These are phyloP conservation scores for Dendrostoma leiphaemia DNA, from an alignment of 2,329 filamentous ascomycete genomes.

Conservation along the genomic window DNA sequence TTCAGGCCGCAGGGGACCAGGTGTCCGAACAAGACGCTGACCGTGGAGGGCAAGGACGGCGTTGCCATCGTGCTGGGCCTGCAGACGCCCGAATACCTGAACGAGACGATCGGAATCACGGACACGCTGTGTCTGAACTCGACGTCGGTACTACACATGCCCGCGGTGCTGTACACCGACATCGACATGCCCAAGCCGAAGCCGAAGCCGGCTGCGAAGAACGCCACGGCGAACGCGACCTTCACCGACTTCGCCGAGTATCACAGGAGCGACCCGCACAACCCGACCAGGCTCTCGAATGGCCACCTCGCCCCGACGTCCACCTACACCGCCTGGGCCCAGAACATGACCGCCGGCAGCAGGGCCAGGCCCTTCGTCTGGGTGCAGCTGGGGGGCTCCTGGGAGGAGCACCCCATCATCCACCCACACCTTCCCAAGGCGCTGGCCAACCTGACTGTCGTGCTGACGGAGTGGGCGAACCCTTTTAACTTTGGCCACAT, in stretches of 20 bases:
- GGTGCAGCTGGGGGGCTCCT: slow-evolving; percentile 38
- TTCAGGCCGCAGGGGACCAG: slow-evolving; percentile 1
- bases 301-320: slow-evolving; percentile 12
- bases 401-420: slow-evolving; percentile 40
- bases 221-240: slow-evolving; percentile 9
- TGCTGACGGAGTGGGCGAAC: slow-evolving; percentile 39
- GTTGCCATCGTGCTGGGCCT: slow-evolving; percentile 30
- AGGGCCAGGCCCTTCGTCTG: slow-evolving; percentile 24
- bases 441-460: slow-evolving; percentile 35
- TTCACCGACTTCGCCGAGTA: slow-evolving; percentile 13
- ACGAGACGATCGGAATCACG: slow-evolving; percentile 29
- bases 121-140: slow-evolving; percentile 33
- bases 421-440: slow-evolving; percentile 37
- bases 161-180: slow-evolving; percentile 29
- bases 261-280: slow-evolving; percentile 11
- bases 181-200: slow-evolving; percentile 20
- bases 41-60: slow-evolving; percentile 26
- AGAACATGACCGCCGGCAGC: slow-evolving; percentile 18
- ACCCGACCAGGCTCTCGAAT: slow-evolving; percentile 25
- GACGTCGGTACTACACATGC: slow-evolving; percentile 28
- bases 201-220: slow-evolving; percentile 6
- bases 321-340: slow-evolving; percentile 32
- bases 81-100: slow-evolving; percentile 27
- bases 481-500: slow-evolving; percentile 39
- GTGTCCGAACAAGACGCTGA: slow-evolving; percentile 25